These are phyloP conservation scores for Phytophthora sp. DNA, from an alignment of 352 stramenopile species.

Conservation along the genomic window DNA sequence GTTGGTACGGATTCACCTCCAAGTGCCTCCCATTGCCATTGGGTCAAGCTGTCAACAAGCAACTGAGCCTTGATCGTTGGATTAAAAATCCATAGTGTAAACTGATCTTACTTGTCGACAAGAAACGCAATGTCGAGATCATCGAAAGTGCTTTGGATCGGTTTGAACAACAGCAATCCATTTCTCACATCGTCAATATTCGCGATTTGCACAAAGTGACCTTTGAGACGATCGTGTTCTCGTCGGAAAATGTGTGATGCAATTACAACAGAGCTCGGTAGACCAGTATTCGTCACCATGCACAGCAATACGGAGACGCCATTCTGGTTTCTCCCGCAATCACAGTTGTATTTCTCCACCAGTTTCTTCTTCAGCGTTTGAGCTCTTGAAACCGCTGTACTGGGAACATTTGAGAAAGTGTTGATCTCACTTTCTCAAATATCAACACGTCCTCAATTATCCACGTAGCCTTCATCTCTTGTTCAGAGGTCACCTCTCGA, in stretches of 20 bases:
- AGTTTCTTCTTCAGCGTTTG: slow-evolving; percentile 14
- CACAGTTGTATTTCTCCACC: slow-evolving; percentile 14
- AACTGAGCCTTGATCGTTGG: slow-evolving; percentile 1
- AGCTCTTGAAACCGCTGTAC: slow-evolving; percentile 21
- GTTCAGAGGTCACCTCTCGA: too few relatives aligned
- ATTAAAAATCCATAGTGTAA: slow-evolving; percentile 23
- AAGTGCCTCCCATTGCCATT: slow-evolving; percentile 13
- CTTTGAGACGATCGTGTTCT: slow-evolving; percentile 18
- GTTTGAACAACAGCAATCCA: slow-evolving; percentile 25
- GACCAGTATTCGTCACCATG: slow-evolving; percentile 19
- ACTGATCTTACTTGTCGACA: slow-evolving; percentile 20
- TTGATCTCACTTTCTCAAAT: neutral
- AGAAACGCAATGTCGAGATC: slow-evolving; percentile 18
- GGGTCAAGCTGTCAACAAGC: slow-evolving; percentile 8
- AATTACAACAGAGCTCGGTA: slow-evolving; percentile 23
- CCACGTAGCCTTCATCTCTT: too few relatives aligned
- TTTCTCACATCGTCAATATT: slow-evolving; percentile 28
- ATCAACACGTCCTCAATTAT: too few relatives aligned
- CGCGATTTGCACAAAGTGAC: slow-evolving; percentile 13
- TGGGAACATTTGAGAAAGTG: slow-evolving; percentile 13
- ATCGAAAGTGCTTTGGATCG: slow-evolving; percentile 23
- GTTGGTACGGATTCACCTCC: slow-evolving; percentile 8
- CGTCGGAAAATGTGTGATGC: slow-evolving; percentile 23
- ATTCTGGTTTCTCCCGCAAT: slow-evolving; percentile 9
- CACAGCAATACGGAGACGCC: slow-evolving; percentile 14